Evolutionary conservation across 805 yeast species (phyloP).

Genomic region (Suhomyces sp.): DNA sequence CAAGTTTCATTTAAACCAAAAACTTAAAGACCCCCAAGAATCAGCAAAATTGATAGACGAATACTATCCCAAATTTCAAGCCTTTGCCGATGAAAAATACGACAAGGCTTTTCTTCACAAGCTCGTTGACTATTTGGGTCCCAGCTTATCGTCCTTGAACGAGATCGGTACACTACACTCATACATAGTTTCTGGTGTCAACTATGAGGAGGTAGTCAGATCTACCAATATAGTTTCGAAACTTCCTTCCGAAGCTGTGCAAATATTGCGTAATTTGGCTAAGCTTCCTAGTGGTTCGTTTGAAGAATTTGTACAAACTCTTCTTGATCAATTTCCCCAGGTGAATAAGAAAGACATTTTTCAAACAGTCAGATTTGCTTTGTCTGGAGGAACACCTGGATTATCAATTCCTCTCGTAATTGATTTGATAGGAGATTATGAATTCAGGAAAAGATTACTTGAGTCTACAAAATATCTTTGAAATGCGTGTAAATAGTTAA

Average conservation of each 20-base stretch:
- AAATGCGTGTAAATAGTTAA: not conserved
- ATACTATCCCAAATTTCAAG: constrained; percentile 18
- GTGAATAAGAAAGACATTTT: constrained; percentile 44
- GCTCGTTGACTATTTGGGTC: constrained; percentile 45
- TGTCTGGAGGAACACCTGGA: constrained; percentile 72
- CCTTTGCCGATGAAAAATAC: constrained; percentile 8
- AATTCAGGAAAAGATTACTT: constrained; percentile 26
- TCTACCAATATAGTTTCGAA: not conserved
- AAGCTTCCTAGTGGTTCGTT: constrained; percentile 11
- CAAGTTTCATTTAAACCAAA: constrained; percentile 56
- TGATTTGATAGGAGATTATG: constrained; percentile 49
- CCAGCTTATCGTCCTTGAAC: constrained; percentile 48
- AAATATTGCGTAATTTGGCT: constrained; percentile 15
- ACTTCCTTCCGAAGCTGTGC: constrained; percentile 12
- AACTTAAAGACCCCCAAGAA: constrained; percentile 36
- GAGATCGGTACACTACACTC: constrained; percentile 49
- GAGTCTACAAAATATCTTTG: not conserved
- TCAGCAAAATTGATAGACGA: constrained; percentile 37
- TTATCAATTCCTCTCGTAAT: constrained; percentile 58
- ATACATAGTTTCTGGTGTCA: constrained; percentile 46
- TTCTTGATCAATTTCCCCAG: constrained; percentile 3
- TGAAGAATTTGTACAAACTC: constrained; percentile 11
- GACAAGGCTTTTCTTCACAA: constrained; percentile 31
- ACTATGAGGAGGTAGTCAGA: constrained; percentile 21
- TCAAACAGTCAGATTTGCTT: constrained; percentile 60